Evolutionary conservation across 1,139 yeast genomes (phyloP).

Genomic region (Pichia inconspicua): DNA sequence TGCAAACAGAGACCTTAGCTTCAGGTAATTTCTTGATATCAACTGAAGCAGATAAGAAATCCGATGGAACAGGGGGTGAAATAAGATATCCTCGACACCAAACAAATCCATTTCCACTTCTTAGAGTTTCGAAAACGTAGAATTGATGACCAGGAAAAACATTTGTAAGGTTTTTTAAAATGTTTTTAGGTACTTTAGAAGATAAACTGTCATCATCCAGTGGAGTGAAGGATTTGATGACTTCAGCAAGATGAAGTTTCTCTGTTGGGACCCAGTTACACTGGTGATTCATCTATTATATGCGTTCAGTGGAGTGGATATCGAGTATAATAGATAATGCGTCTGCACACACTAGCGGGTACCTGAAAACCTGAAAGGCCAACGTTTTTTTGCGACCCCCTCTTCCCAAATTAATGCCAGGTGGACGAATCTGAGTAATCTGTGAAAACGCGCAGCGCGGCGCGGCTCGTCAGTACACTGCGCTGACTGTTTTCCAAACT

Average conservation of each 20-base stretch:
- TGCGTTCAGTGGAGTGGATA: background rate
- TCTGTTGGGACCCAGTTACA: slow-evolving; percentile 11
- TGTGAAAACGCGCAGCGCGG: no score
- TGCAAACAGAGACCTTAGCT: slow-evolving; percentile 40
- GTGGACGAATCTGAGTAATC: no score
- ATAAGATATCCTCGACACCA: slow-evolving; percentile 81
- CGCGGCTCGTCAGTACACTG: no score
- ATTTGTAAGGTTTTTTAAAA: slow-evolving; percentile 35
- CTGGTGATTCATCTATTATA: background rate
- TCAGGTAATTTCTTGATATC: slow-evolving; percentile 59
- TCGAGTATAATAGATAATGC: background rate
- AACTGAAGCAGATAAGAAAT: slow-evolving; percentile 54
- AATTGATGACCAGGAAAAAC: slow-evolving; percentile 78
- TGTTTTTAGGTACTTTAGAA: slow-evolving; percentile 10
- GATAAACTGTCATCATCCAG: slow-evolving; percentile 23
- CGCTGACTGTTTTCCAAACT: no score
- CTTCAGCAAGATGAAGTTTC: slow-evolving; percentile 16
- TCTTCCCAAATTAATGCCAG: no score
- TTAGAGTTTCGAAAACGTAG: slow-evolving; percentile 61
- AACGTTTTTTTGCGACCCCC: no score
- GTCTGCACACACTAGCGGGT: no score
- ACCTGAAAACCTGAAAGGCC: no score
- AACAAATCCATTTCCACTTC: background rate
- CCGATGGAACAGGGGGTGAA: slow-evolving; percentile 58
- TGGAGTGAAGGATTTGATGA: slow-evolving; percentile 56